phyloP scores from a whole-genome alignment of 163 green algal species.

The Chlorella variabilis region DNA sequence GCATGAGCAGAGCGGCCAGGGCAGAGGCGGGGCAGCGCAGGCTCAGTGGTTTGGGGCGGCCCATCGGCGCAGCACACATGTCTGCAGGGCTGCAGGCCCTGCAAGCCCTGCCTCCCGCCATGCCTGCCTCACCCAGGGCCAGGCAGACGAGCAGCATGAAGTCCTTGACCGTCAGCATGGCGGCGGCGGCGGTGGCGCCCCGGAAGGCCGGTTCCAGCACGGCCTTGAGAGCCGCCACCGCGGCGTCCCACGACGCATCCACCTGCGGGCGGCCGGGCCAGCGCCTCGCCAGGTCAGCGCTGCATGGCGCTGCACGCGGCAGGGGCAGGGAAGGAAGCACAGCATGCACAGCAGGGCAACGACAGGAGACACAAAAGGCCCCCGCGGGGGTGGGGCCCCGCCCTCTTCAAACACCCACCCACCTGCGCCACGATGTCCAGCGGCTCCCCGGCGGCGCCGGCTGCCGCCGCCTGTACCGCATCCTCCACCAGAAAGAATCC shows the following conservation, averaged over 20 bases:
- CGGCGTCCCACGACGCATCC: conserved; percentile 50
- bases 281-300: no score
- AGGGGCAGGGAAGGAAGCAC: no score
- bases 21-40: no score
- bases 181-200: conserved; percentile 2
- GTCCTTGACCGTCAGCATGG: conserved; percentile 55
- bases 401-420: no score
- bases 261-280: not conserved
- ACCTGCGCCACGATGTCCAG: conserved; percentile 30
- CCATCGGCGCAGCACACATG: no score
- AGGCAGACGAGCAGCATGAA: conserved; percentile 55
- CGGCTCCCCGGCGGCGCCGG: not conserved
- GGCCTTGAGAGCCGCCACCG: conserved; percentile 43
- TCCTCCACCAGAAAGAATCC: conserved; percentile 63
- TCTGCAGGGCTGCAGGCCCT: no score
- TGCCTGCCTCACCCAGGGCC: conserved; percentile 51
- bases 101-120: no score
- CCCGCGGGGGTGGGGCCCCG: no score
- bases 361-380: conserved; percentile 18
- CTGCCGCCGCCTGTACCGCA: conserved; percentile 35
- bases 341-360: no score
- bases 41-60: conserved; percentile 48
- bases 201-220: conserved; percentile 47
- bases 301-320: no score
- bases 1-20: not conserved